Evolutionary conservation across 2,329 filamentous ascomycete species (phyloP).

Genomic region (Mollisia scopiformis): DNA sequence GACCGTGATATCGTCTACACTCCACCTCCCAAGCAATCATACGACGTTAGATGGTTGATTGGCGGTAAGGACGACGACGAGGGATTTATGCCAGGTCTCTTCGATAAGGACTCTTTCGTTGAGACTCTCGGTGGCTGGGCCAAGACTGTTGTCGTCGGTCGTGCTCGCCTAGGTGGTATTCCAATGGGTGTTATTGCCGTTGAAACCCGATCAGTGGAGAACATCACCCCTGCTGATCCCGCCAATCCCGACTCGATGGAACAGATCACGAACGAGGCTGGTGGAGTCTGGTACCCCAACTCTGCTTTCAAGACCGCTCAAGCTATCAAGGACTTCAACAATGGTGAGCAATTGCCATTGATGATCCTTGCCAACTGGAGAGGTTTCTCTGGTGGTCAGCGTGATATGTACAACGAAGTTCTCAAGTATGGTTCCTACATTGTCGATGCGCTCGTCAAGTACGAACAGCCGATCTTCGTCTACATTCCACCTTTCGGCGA

Average conservation of each 20-base stretch:
- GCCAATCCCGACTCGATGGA: slow-evolving; percentile 99
- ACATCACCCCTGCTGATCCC: slow-evolving; percentile 93
- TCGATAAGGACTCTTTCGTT: slow-evolving; percentile 95
- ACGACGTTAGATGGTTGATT: slow-evolving; percentile 95
- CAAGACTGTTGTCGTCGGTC: slow-evolving; percentile 92
- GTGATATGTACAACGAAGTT: slow-evolving; percentile 99
- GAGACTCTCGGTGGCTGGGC: slow-evolving; percentile 98
- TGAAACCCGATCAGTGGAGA: slow-evolving; percentile 94
- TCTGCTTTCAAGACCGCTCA: slow-evolving; percentile 99
- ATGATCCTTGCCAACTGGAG: slow-evolving; percentile 99
- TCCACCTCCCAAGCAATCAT: slow-evolving; percentile 77
- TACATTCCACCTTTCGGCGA: slow-evolving; percentile 98
- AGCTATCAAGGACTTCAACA: slow-evolving; percentile 98
- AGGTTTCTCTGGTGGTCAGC: slow-evolving; percentile 99
- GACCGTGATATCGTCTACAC: slow-evolving; percentile 87
- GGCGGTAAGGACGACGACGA: slow-evolving; percentile 78
- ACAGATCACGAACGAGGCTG: slow-evolving; percentile 90
- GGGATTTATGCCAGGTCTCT: slow-evolving; percentile 87
- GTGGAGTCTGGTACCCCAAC: slow-evolving; percentile 99
- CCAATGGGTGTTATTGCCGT: slow-evolving; percentile 98
- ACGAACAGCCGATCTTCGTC: slow-evolving; percentile 97
- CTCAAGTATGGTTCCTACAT: slow-evolving; percentile 99
- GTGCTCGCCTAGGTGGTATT: slow-evolving; percentile 94
- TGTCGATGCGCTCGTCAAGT: slow-evolving; percentile 97
- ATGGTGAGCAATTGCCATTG: slow-evolving; percentile 94